phyloP scores from a whole-genome alignment of 441 rosid species.

The Theobroma grandiflorum region DNA sequence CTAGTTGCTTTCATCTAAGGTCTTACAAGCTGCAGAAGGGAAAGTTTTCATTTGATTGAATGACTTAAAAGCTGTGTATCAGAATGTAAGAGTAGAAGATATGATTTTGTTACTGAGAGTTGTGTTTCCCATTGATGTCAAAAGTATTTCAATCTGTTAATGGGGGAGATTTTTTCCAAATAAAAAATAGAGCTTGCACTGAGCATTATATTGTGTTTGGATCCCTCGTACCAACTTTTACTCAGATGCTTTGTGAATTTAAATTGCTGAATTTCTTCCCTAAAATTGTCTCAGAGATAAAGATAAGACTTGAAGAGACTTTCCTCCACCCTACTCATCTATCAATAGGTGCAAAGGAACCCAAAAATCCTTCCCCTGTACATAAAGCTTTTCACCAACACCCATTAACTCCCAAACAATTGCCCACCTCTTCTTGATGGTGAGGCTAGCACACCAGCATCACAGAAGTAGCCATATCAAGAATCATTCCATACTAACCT shows the following conservation, averaged over 20 bases:
- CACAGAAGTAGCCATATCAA: neutral
- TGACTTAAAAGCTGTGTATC: neutral
- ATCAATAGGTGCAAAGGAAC: neutral
- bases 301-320: neutral
- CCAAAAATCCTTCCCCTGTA: neutral
- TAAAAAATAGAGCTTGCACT: neutral
- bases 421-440: neutral
- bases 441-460: neutral
- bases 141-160: neutral
- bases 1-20: neutral
- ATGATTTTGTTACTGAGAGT: neutral
- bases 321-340: neutral
- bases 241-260: neutral
- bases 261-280: neutral
- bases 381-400: neutral
- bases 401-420: neutral
- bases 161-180: neutral
- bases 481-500: neutral
- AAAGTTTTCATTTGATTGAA: neutral
- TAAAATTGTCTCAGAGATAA: neutral
- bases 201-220: neutral
- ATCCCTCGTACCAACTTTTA: neutral
- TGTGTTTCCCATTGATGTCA: neutral
- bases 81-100: neutral
- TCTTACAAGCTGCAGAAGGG: neutral